Conservation (phyloP, 345 rosid genomes). For the Clausena lansium region DNA sequence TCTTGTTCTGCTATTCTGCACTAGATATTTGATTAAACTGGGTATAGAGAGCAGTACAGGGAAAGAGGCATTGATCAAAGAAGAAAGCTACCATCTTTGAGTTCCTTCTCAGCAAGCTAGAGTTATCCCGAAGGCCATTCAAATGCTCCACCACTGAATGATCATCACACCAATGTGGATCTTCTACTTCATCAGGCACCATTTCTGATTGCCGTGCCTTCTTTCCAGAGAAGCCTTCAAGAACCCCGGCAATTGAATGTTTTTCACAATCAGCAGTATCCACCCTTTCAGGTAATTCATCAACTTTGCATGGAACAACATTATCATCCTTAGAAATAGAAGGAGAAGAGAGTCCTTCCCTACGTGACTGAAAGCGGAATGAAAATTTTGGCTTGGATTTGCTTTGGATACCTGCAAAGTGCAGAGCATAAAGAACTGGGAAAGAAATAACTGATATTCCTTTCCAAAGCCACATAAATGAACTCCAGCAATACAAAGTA, state of each 20-base stretch:
- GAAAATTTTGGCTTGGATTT: slow-evolving; percentile 56
- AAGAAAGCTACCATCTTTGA: slow-evolving; percentile 36
- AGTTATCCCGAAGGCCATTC: slow-evolving; percentile 44
- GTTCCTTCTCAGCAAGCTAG: slow-evolving; percentile 26
- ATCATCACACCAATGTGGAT: slow-evolving; percentile 21
- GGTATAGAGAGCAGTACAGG: slow-evolving; percentile 8
- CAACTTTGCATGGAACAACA: slow-evolving; percentile 22
- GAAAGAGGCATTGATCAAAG: slow-evolving; percentile 12
- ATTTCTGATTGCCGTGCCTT: slow-evolving; percentile 21
- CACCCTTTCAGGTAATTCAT: slow-evolving; percentile 31
- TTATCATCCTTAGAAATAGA: slow-evolving; percentile 14
- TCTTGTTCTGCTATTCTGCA: slow-evolving; percentile 41
- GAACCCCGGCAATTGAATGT: slow-evolving; percentile 29
- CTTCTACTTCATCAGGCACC: slow-evolving; percentile 24
- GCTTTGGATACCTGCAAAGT: slow-evolving; percentile 45
- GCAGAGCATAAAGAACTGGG: slow-evolving; percentile 22
- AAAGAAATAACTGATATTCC: background rate
- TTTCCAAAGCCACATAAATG: background rate
- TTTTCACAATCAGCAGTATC: slow-evolving; percentile 29
- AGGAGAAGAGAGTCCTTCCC: slow-evolving; percentile 23
- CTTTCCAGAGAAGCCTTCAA: slow-evolving; percentile 24
- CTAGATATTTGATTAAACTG: slow-evolving; percentile 22
- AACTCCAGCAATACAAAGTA: background rate
- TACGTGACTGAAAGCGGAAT: slow-evolving; percentile 36
- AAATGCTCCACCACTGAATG: slow-evolving; percentile 45